Conservation (phyloP, 768 basidiomycete genomes). For the Heimioporus sp. region DNA sequence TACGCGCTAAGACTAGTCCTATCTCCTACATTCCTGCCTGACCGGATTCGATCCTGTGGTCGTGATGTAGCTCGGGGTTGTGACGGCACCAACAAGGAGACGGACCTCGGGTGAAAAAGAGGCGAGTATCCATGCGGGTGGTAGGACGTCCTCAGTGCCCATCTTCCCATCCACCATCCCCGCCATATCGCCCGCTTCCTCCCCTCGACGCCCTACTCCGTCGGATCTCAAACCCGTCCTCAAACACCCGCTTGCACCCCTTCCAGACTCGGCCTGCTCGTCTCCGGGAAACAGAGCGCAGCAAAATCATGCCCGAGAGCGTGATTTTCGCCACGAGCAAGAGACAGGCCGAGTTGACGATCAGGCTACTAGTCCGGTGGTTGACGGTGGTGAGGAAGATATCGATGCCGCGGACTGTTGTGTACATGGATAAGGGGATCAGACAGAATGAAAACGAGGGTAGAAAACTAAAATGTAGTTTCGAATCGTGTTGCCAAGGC, state of each 20-base stretch:
- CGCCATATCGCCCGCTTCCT: slow-evolving; percentile 17
- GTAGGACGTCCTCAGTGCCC: too few relatives aligned
- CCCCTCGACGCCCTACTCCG: slow-evolving; percentile 48
- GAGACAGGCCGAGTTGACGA: slow-evolving; percentile 79
- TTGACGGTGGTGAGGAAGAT: slow-evolving; percentile 72
- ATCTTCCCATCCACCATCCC: neutral
- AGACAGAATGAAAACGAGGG: too few relatives aligned
- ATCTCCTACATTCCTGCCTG: too few relatives aligned
- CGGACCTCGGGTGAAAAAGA: too few relatives aligned
- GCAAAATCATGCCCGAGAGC: slow-evolving; percentile 78
- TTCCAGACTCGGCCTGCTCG: slow-evolving; percentile 68
- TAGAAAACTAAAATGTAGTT: too few relatives aligned
- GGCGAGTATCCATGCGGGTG: too few relatives aligned
- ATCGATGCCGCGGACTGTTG: slow-evolving; percentile 79
- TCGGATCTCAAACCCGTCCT: slow-evolving; percentile 59
- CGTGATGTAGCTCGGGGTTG: too few relatives aligned
- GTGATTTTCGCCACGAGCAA: slow-evolving; percentile 74
- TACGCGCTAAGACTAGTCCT: too few relatives aligned
- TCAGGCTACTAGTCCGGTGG: slow-evolving; percentile 76
- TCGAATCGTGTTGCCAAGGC: too few relatives aligned
- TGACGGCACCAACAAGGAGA: too few relatives aligned
- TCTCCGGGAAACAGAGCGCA: slow-evolving; percentile 73
- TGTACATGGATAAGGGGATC: too few relatives aligned
- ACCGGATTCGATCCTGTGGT: too few relatives aligned
- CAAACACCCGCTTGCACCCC: slow-evolving; percentile 64